Base-by-base conservation (phyloP, 2,329 filamentous ascomycete genomes). In the Neoascochyta sp. region DNA sequence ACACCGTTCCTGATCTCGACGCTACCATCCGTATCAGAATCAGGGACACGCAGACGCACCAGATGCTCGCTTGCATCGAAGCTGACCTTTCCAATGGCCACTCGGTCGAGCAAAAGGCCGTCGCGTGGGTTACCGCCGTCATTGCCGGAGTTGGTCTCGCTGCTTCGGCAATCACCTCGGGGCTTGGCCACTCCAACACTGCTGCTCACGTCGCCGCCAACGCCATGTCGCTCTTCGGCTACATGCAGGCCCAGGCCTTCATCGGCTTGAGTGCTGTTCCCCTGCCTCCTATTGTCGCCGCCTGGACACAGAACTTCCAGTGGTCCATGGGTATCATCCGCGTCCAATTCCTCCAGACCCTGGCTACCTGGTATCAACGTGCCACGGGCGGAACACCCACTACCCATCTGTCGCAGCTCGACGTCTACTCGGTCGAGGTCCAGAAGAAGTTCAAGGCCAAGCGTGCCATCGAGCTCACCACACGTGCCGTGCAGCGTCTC, bases 281-380 rank as follows among this genome's bases (percentile, higher is more conserved):
- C 24, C 75, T 95, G 31, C 90, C 90, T 7, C 90, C 90, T 0
- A 85, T 95, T 39, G 90, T 94, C 31, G 76, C 85, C 53, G 76
- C 89, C 0, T 96, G 90, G 90, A 95, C 89, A 2, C 89, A 95
- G 67, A 90, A 95, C 66, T 95, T 96, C 68, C 85, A 93, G 60
- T 96, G 90, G 90, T 93, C 83, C 55, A 92, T 96, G 86, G 90
- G 90, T 50, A 88, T 96, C 52, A 94, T 96, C 52, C 77, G 78
- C 29, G 74, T 95, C 22, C 73, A 71, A n/a, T 95, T 94, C 62
- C 76, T 95, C 67, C 87, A 96, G 68, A 73, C 72, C 26, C 85
- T 95, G 54, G 86, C 86, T 40, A 94, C 88, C 19, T 96, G 90
- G 90, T 96, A 95, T 60, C 89, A 95, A 67, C 84, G 89, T 40